phyloP scores from a whole-genome alignment of 2,329 filamentous ascomycete species.

The Aureobasidium sp. region DNA sequence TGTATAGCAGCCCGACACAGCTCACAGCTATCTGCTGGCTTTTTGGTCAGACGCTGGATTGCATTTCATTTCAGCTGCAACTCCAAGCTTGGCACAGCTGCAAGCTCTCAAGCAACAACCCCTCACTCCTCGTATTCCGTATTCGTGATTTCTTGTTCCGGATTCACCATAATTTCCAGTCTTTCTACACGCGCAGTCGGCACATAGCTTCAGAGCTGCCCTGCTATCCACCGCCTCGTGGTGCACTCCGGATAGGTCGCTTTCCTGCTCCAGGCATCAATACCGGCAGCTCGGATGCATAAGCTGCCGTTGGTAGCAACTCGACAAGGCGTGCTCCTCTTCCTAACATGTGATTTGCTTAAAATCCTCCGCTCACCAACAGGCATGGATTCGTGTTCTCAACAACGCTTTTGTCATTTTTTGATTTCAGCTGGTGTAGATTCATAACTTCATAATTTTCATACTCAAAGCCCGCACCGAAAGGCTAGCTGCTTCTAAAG shows the following conservation, averaged over 20 bases:
- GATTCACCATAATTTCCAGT: not conserved
- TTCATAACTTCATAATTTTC: not conserved
- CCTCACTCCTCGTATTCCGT: slow-evolving; percentile 3
- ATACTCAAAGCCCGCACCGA: too few relatives aligned
- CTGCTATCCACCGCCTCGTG: not conserved
- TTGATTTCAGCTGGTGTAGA: not conserved
- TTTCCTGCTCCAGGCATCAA: not conserved
- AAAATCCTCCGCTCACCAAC: not conserved
- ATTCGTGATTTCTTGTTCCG: not conserved
- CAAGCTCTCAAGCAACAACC: not conserved
- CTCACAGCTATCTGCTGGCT: not conserved
- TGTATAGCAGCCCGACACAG: not conserved
- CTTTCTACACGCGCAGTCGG: not conserved
- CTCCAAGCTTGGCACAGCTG: not conserved
- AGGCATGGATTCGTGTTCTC: not conserved
- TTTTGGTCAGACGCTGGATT: not conserved
- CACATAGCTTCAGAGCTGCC: not conserved
- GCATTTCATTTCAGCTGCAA: not conserved
- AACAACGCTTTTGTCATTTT: not conserved
- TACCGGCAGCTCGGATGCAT: not conserved
- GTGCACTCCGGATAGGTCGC: not conserved
- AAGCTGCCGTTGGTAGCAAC: not conserved
- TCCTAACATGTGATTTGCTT: slow-evolving; percentile 3
- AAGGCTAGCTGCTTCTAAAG: slow-evolving; percentile 17
- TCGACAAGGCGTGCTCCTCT: not conserved